phyloP scores from a whole-genome alignment of 495 filamentous ascomycete species.

The Neurospora sp. region DNA sequence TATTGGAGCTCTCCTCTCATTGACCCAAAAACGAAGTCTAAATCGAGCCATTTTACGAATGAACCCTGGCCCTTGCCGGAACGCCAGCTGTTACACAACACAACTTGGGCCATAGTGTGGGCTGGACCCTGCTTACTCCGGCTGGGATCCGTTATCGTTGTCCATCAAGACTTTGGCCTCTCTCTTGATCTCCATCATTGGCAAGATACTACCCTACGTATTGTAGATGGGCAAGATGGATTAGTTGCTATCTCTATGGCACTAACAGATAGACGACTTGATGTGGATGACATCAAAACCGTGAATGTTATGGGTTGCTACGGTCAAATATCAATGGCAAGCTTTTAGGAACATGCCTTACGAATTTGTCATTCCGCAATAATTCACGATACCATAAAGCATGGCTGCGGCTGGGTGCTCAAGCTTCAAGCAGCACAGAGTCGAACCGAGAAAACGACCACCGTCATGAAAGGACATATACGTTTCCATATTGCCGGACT shows the following conservation, averaged over 20 bases:
- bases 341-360: not conserved
- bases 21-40: not conserved
- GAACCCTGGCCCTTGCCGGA: not conserved
- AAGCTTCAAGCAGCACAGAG: not conserved
- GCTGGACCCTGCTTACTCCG: not conserved
- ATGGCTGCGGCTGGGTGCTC: not conserved
- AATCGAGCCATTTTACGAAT: not conserved
- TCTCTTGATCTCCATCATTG: not conserved
- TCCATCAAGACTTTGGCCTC: not conserved
- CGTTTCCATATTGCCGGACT: not conserved
- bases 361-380: not conserved
- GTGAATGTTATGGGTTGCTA: not conserved
- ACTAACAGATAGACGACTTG: not conserved
- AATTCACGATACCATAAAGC: not conserved
- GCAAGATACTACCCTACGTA: not conserved
- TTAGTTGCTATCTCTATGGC: not conserved
- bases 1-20: not conserved
- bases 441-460: not conserved
- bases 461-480: not conserved
- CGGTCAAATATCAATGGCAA: not conserved
- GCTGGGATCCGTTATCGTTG: not conserved
- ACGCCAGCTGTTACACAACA: not conserved
- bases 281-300: not conserved
- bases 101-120: not conserved
- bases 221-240: not conserved